Evolutionary conservation across 345 rosid genomes (phyloP).

Genomic region (Aurinia saxatilis): DNA sequence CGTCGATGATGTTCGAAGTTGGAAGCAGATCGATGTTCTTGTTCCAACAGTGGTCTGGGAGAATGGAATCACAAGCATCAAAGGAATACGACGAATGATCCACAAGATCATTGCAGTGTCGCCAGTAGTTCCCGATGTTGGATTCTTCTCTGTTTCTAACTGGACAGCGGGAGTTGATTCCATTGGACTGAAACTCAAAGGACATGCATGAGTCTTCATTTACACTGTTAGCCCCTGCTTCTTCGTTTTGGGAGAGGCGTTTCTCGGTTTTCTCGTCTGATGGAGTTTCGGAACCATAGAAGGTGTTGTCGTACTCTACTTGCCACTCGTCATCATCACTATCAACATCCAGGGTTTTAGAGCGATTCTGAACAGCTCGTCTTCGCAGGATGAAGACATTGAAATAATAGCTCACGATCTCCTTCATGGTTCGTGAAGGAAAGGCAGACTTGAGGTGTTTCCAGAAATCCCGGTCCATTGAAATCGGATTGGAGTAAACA

Average conservation of each 20-base stretch:
- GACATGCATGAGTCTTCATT: constrained; percentile 45
- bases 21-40: constrained; percentile 51
- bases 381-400: constrained; percentile 60
- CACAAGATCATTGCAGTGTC: constrained; percentile 27
- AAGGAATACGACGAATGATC: constrained; percentile 34
- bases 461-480: constrained; percentile 62
- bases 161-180: constrained; percentile 13
- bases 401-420: constrained; percentile 71
- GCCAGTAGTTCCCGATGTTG: constrained; percentile 19
- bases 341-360: constrained; percentile 44
- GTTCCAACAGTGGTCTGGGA: constrained; percentile 30
- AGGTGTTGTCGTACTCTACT: constrained; percentile 23
- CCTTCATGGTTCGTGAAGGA: constrained; percentile 49
- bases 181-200: constrained; percentile 37
- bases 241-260: constrained; percentile 13
- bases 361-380: constrained; percentile 66
- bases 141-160: constrained; percentile 20
- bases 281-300: constrained; percentile 22
- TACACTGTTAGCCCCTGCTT: constrained; percentile 4
- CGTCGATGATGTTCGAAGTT: constrained; percentile 67
- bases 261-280: constrained; percentile 35
- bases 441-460: constrained; percentile 45
- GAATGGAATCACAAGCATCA: constrained; percentile 40
- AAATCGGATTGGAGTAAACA: constrained; percentile 53
- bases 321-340: constrained; percentile 91